A percentile compares a stretch with the other conserved stretches of the same genome.
phyloP scores from a whole-genome alignment of 148 eudicot genomes.

The Mesembryanthemum crystallinum region DNA sequence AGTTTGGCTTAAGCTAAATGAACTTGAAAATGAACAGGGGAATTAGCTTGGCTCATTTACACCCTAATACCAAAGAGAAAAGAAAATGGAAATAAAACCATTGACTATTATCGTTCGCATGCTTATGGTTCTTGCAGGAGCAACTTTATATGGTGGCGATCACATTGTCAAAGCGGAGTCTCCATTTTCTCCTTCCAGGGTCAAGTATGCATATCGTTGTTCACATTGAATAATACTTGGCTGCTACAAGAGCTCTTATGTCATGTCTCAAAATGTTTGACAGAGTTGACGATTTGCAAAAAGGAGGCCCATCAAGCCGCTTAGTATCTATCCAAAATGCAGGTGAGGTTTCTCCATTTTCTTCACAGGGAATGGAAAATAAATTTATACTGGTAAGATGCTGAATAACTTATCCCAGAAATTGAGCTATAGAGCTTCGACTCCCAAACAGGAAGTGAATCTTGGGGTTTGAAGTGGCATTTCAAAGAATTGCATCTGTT shows the following conservation, averaged over 20 bases:
- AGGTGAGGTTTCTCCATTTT: slow-evolving; percentile 29
- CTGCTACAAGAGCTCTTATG: slow-evolving; percentile 16
- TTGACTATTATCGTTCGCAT: not conserved
- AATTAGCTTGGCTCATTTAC: no score
- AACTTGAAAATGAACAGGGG: no score
- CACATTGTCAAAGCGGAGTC: slow-evolving; percentile 50
- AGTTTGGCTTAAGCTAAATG: no score
- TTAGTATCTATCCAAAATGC: slow-evolving; percentile 37
- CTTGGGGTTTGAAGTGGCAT: no score
- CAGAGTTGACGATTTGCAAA: slow-evolving; percentile 51
- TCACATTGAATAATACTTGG: slow-evolving; percentile 10
- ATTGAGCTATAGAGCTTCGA: not conserved
- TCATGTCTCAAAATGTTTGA: slow-evolving; percentile 13
- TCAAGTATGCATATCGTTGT: slow-evolving; percentile 40
- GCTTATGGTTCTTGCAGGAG: slow-evolving; percentile 31
- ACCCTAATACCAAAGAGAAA: not conserved
- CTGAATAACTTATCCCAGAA: not conserved
- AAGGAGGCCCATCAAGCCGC: slow-evolving; percentile 51
- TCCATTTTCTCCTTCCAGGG: slow-evolving; percentile 53
- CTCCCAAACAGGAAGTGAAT: not conserved
- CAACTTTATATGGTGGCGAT: slow-evolving; percentile 44
- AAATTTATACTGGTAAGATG: not conserved
- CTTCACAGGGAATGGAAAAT: not conserved
- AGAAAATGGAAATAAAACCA: not conserved
- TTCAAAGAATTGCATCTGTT: not conserved